A percentile compares a stretch with the other conserved stretches of the same genome.
These are phyloP conservation scores for Trypanosoma vivax DNA, from an alignment of 208 protist species.

Conservation along the genomic window DNA sequence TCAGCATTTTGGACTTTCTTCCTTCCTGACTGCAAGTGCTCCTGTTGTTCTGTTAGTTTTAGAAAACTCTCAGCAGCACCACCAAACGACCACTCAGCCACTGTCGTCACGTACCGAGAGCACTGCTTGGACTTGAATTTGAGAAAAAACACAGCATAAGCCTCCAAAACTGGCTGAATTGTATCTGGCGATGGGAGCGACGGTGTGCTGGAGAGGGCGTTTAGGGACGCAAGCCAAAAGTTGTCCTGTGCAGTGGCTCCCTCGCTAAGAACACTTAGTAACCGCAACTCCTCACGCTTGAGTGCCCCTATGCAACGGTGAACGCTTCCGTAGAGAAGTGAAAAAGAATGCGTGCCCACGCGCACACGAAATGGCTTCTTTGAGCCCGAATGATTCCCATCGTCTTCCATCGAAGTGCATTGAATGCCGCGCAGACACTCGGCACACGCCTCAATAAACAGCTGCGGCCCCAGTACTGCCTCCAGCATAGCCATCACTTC, in stretches of 20 bases:
- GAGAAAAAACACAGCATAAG: conserved; percentile 76
- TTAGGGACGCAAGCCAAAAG: conserved; percentile 77
- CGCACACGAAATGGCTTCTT: conserved; percentile 33
- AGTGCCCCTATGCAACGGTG: conserved; percentile 58
- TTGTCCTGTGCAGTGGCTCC: conserved; percentile 50
- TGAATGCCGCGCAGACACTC: conserved; percentile 57
- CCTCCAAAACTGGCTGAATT: conserved; percentile 60
- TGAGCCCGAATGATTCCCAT: background rate
- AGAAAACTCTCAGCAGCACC: conserved; percentile 17
- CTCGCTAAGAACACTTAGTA: conserved; percentile 54
- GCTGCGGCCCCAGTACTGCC: conserved; percentile 77
- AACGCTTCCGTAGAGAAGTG: conserved; percentile 64
- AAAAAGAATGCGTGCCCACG: conserved; percentile 63
- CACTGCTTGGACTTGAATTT: conserved; percentile 88
- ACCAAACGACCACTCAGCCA: conserved; percentile 80
- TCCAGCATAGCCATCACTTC: conserved; percentile 81
- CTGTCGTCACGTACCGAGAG: conserved; percentile 39
- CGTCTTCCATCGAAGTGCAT: background rate
- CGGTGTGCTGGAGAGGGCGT: conserved; percentile 54
- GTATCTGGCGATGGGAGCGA: conserved; percentile 56
- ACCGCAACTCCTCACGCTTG: conserved; percentile 60
- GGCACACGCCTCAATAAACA: conserved; percentile 65
- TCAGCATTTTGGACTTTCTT: background rate
- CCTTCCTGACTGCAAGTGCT: background rate
- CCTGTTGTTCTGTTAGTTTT: conserved; percentile 10